Conservation (phyloP, 257 asterid genomes). For the Ajuga chamaepitys region DNA sequence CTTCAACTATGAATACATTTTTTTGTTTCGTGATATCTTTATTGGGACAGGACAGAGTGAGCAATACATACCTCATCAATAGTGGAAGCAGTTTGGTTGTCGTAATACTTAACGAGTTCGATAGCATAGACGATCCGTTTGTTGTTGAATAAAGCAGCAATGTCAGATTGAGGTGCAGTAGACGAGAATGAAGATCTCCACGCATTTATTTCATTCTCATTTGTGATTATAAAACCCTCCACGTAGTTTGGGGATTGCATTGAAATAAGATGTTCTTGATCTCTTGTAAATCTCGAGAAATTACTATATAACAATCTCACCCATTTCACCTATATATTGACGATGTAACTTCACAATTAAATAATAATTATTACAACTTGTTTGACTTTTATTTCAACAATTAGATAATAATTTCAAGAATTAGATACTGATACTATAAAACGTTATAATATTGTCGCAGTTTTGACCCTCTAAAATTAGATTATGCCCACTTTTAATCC, state of each 20-base stretch:
- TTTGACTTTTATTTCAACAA: too few species aligned
- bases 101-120: slow-evolving; percentile 47
- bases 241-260: slow-evolving; percentile 22
- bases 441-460: too few species aligned
- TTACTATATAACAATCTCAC: slow-evolving; percentile 27
- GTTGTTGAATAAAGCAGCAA: slow-evolving; percentile 20
- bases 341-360: too few species aligned
- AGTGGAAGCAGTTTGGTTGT: slow-evolving; percentile 18
- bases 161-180: slow-evolving; percentile 22
- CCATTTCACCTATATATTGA: slow-evolving; percentile 39
- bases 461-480: too few species aligned
- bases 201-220: slow-evolving; percentile 14
- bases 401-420: too few species aligned
- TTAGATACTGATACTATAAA: too few species aligned
- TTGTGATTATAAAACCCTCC: slow-evolving; percentile 37
- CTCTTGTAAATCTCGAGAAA: slow-evolving; percentile 29
- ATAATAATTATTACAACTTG: too few species aligned
- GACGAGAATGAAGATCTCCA: slow-evolving; percentile 43
- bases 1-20: too few species aligned
- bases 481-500: too few species aligned
- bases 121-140: slow-evolving; percentile 38
- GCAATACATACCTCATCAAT: slow-evolving; percentile 40
- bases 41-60: too few species aligned
- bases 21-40: too few species aligned
- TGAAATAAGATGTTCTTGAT: slow-evolving; percentile 35